Base-by-base conservation (phyloP, 108 stramenopile genomes). In the Licmophora abbreviata region DNA sequence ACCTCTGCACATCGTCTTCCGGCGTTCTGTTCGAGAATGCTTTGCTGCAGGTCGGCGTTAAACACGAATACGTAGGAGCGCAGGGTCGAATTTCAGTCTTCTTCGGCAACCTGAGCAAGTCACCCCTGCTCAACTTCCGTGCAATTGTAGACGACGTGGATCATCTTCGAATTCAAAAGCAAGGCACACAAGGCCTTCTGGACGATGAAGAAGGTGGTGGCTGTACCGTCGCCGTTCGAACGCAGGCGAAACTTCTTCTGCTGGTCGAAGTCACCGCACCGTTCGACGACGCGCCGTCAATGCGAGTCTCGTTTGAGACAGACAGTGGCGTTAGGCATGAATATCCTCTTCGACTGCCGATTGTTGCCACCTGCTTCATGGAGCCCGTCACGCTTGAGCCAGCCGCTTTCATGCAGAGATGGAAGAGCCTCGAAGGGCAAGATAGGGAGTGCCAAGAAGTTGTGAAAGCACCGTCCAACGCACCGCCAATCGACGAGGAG, bases 311-410 rank as follows among this genome's bases (percentile, higher is more conserved):
- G 32, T 95, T 91, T 64, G 79, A 82, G 35, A 89, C 84, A 1
- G 81, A 79, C 51, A 76, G 79, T 25, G 89, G 89, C 8, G 81
- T 76, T 43, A 58, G 64, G 38, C 84, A 88, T 38, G 85, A 83
- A 42, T 90, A 90, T 59, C 89, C 88, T 20, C 59, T 95, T 27
- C 83, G 85, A 17, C 70, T 95, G 25, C 93, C 93, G 11, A 82
- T 95, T 53, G 88, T 91, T n/a, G 85, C 87, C 10, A 95, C 87
- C 8, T 92, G 83, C 46, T 95, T 92, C 64, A 86, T 85, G 84
- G 88, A 92, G 55, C 88, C 89, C 9, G 86, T 95, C 25, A 82
- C 78, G 33, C 66, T 87, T 10, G 86, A 88, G 34, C 71, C 85
- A 23, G 77, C 51, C 27, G 84, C 86, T 1, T 94, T 89, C 54